These are phyloP conservation scores for Fusarium austroafricanum DNA, from an alignment of 2,329 filamentous ascomycete species.

Conservation along the genomic window DNA sequence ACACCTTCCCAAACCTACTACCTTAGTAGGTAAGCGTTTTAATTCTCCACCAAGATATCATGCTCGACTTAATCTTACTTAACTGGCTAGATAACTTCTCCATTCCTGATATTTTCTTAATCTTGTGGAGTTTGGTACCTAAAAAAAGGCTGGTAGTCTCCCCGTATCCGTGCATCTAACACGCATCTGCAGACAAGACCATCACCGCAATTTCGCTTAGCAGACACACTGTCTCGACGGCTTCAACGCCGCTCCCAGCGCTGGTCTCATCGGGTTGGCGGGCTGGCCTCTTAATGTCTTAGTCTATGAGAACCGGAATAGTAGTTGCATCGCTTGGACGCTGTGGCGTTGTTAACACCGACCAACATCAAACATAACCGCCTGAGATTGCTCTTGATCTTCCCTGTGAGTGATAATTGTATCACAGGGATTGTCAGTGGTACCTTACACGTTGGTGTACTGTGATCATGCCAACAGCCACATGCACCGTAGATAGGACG, in stretches of 20 bases:
- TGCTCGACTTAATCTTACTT: no score
- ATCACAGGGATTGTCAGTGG: not conserved
- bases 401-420: not conserved
- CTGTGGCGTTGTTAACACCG: not conserved
- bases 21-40: not conserved
- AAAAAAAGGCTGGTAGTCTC: no score
- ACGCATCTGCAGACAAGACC: conserved; percentile 9
- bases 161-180: not conserved
- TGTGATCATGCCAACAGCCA: no score
- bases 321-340: not conserved
- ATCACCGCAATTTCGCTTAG: conserved; percentile 26
- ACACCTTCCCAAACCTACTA: not conserved
- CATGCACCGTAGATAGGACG: not conserved
- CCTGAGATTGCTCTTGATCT: not conserved
- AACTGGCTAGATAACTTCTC: no score
- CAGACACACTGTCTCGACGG: conserved; percentile 6
- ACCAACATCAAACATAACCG: not conserved
- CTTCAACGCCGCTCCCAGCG: conserved; percentile 21
- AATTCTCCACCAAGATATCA: no score
- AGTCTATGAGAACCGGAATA: no score
- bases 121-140: not conserved
- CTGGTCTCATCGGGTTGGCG: not conserved
- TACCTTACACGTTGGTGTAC: no score
- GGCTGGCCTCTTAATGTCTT: not conserved
- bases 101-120: not conserved